Base-by-base conservation (phyloP, 2,329 filamentous ascomycete genomes). In the Ophiostoma australiae region DNA sequence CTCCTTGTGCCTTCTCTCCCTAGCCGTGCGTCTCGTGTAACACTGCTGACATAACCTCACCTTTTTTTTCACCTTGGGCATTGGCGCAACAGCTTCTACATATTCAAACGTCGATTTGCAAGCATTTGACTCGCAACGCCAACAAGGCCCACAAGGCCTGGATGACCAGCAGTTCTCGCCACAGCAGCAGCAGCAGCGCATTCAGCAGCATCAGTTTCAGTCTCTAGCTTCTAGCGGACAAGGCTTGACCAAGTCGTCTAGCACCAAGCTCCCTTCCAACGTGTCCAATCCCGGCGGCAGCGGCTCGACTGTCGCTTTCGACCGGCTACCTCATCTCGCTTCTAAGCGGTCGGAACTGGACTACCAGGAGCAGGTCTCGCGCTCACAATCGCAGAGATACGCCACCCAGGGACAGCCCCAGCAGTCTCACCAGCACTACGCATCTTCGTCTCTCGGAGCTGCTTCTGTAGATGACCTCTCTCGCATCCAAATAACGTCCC, bases 321-420 rank as follows among this genome's bases (percentile, higher is more conserved):
- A 72, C 31, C 80, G 79, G 69, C 76, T 80, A 69, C 78, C 72
- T 4, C 70, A 55, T 27, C 71, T 70, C 20, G 35, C 44, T 6
- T 58, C 70, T 31, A 71, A 74, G 31, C 69, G 65, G 15, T 73
- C 77, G 73, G 71, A 69, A 7, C 74, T 78, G 70, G 84, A 86
- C 73, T 85, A 83, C 74, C 78, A 79, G 71, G 83, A 85, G 74
- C 78, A 81, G 69, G 81, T 84, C 44, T 82, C 81, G 71, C 83
- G 84, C 70, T 84, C 84, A 17, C 84, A 86, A 78, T 85, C 83
- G 73, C 83, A 85, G 73, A 83, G 83, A 75, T 85, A 82, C 74
- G 79, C 74, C 78, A 73, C 67, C 11, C 77, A 78, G 69, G 70
- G 73, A 48, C 74, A 75, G 67, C 78, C 75, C 73, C 76, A 73